Evolutionary conservation across 2,329 filamentous ascomycete species (phyloP), one percentile per base, ranked within the genome.

Genomic region (Aspergillus luchuensis): DNA sequence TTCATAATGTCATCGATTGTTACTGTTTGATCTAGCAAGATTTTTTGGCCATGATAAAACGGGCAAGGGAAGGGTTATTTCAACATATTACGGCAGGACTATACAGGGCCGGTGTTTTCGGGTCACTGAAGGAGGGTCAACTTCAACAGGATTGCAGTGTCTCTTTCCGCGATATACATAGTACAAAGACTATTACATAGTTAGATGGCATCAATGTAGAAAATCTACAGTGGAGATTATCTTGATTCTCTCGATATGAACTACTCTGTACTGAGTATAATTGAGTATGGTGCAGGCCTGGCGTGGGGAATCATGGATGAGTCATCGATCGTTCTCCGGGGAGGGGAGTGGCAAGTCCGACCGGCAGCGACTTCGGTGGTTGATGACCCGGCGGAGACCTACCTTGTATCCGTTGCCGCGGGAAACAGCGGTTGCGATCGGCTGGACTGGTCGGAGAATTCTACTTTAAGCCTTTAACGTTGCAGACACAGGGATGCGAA

Each of bases 351-450:
- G 13, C 53, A 48, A 53, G 53, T 56, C 53, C 53, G 53, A 21
- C 51, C 21, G 15, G 53, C 53, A 56, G 55, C 61, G 59, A 61
- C 47, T 61, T 64, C 62, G 62, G 62, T 62, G 54, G 19, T 52
- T 39, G 30, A 49, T 23, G 25, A 25, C 28, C 61, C 58, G 58
- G 58, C 58, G 61, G 47, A 58, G 48, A 55, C 13, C 4, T 2
- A 55, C 13, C 4, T 2, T 28, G 23, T 25, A n/a, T 60, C 57
- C 55, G 60, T 60, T 64, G 52, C 62, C 60, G 62, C 62, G 60
- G 62, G 60, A 63, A 64, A 64, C 60, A 52, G 56, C 56, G 59
- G 61, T 52, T 61, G 60, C 13, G 41, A 56, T 56, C 53, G 53
- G 53, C 53, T 50, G 47, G 33, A n/a, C 47, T 30, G 47, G 39